Percentiles rank a stretch among this genome's conserved stretches.
Conservation (phyloP, 352 stramenopile species). For the Saprolegnia parasitica region DNA sequence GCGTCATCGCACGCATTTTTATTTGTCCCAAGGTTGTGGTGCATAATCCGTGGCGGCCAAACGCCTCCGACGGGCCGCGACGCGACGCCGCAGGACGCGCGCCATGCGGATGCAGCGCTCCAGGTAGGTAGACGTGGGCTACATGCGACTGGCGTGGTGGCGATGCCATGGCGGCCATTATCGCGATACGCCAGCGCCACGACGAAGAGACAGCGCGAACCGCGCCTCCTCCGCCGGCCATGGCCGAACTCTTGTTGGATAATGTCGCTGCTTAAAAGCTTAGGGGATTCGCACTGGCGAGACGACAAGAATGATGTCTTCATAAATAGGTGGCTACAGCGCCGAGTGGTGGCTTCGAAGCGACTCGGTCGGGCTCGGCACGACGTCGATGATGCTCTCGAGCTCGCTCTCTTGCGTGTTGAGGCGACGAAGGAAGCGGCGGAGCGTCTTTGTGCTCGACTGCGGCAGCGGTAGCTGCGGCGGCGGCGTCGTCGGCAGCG, state of each 20-base stretch:
- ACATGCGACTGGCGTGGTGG: too few relatives aligned
- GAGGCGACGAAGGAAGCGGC: neutral
- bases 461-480: neutral
- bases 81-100: neutral
- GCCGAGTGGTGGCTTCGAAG: neutral
- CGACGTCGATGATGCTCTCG: neutral
- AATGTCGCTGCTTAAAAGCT: too few relatives aligned
- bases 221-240: too few relatives aligned
- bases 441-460: neutral
- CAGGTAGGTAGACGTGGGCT: too few relatives aligned
- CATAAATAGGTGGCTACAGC: neutral
- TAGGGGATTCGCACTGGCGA: too few relatives aligned
- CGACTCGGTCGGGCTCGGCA: neutral
- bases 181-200: too few relatives aligned
- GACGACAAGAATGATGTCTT: too few relatives aligned
- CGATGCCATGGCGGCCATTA: too few relatives aligned
- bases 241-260: too few relatives aligned
- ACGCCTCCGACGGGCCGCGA: neutral
- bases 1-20: neutral
- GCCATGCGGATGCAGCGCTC: too few relatives aligned
- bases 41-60: neutral
- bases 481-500: neutral
- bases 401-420: constrained; percentile 10
- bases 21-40: neutral
- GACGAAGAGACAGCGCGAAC: too few relatives aligned